A percentile compares a stretch with the other conserved stretches of the same genome.
These are phyloP conservation scores for Amauroascus niger DNA, from an alignment of 2,329 filamentous ascomycete genomes.

Conservation along the genomic window DNA sequence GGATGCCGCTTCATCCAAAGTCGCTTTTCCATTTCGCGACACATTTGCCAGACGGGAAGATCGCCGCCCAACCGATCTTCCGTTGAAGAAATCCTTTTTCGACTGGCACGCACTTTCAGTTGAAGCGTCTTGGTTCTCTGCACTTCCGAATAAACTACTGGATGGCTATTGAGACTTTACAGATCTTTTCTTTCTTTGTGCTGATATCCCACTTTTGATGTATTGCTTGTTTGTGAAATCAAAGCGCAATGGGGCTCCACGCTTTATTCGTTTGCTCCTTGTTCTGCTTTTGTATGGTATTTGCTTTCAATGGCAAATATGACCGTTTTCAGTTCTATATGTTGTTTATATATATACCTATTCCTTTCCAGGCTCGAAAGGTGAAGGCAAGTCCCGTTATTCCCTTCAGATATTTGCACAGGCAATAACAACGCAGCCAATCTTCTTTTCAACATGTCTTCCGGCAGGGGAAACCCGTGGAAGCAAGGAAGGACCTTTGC, in stretches of 20 bases:
- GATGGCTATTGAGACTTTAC: neutral
- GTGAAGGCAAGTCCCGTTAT: neutral
- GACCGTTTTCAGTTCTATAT: neutral
- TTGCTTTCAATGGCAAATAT: slow-evolving; percentile 7
- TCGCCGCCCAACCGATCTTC: too few species aligned
- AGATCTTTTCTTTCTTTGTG: neutral
- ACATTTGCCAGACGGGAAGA: neutral
- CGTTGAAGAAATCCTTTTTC: neutral
- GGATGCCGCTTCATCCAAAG: neutral
- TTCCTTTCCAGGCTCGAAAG: neutral
- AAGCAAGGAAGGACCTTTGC: neutral
- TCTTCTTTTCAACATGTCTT: slow-evolving; percentile 6
- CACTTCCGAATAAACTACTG: too few species aligned
- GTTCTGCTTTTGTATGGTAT: neutral
- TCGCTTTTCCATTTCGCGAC: neutral
- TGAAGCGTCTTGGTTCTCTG: neutral
- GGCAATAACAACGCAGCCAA: neutral
- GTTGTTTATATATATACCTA: neutral
- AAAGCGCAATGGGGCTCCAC: neutral
- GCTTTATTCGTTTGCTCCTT: neutral
- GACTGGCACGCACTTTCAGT: neutral
- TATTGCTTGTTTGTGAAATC: neutral
- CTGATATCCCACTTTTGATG: neutral
- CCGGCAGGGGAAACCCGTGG: slow-evolving; percentile 1
- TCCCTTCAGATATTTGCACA: neutral